These are phyloP conservation scores for Apiotrichum gamsii DNA, from an alignment of 1,284 basidiomycete genomes.

Conservation along the genomic window DNA sequence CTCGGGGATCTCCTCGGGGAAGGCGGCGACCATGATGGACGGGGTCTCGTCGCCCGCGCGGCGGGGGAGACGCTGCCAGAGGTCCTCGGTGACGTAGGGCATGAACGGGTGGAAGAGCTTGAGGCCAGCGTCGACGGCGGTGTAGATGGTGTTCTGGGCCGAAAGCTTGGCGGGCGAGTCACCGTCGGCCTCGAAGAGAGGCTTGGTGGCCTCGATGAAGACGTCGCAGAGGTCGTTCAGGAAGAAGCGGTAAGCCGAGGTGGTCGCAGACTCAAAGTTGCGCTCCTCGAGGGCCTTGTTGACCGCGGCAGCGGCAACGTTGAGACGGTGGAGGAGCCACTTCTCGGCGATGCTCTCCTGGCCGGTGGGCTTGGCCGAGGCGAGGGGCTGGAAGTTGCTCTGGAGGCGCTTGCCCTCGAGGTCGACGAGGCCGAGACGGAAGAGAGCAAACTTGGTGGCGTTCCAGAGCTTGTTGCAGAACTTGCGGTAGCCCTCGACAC, in stretches of 20 bases:
- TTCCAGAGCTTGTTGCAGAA: slow-evolving; percentile 99
- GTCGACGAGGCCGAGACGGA: slow-evolving; percentile 66
- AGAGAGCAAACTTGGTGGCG: slow-evolving; percentile 96
- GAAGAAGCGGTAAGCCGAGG: slow-evolving; percentile 88
- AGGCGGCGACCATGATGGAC: slow-evolving; percentile 83
- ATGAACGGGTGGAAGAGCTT: slow-evolving; percentile 94
- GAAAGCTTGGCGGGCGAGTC: slow-evolving; percentile 61
- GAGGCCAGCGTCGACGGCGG: slow-evolving; percentile 84
- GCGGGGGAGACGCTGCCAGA: slow-evolving; percentile 93
- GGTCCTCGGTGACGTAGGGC: slow-evolving; percentile 97
- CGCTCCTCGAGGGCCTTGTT: slow-evolving; percentile 71
- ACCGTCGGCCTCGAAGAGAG: slow-evolving; percentile 77
- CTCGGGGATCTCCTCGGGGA: slow-evolving; percentile 57
- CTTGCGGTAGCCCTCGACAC: slow-evolving; percentile 98
- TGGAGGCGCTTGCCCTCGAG: slow-evolving; percentile 42
- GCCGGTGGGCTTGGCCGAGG: slow-evolving; percentile 70
- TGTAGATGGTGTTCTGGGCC: slow-evolving; percentile 94
- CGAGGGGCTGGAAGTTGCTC: slow-evolving; percentile 67
- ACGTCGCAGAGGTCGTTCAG: slow-evolving; percentile 97
- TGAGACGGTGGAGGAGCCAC: slow-evolving; percentile 94
- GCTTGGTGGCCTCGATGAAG: slow-evolving; percentile 98
- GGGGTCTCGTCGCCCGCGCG: slow-evolving; percentile 72
- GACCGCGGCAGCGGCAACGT: slow-evolving; percentile 68
- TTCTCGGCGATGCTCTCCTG: slow-evolving; percentile 86
- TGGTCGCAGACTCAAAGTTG: slow-evolving; percentile 90